Evolutionary conservation across 1,284 basidiomycete species (phyloP), one percentile per base, ranked within the genome.

Genomic region (Serendipita sp.): DNA sequence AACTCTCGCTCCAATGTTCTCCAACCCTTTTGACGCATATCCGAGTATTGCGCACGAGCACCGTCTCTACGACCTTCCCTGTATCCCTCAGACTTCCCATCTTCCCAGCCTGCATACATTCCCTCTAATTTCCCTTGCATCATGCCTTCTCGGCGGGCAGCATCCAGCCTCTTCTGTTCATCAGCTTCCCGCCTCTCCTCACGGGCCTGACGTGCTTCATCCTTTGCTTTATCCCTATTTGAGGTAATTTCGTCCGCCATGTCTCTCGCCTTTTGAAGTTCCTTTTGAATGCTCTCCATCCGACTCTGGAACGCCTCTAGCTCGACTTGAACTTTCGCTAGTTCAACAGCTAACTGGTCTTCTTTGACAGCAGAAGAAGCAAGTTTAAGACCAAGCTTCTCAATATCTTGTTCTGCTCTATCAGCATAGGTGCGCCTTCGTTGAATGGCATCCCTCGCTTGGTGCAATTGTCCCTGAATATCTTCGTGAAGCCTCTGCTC

Each of bases 21-120:
- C 53, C 53, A 58, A 22, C 32, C 22, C 53, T 58, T 58, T 17
- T 58, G 17, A 22, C 53, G 53, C 53, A 58, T 58, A 30, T 58
- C 22, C 53, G 17, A 12, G 26, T 58, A 35, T 58, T 58, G 53
- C n/a, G 15, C 32, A n/a, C 32, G 53, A 22, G 53, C 17, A 34
- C 53, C 53, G n/a, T 29, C 15, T 58, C 32, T 58, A 10, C 53
- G 22, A n/a, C 53, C 53, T 58, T 58, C 53, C n/a, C 30, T 58
- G 32, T 58, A 58, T 10, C 53, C 53, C 30, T 30, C 32, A 58
- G 10, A 1, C 30, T 58, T 58, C 2, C 53, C 53, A 58, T 58
- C 53, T 35, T 58, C 53, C 53, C 53, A 58, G 17, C 53, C 53
- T 2, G 30, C 8, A 58, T 58, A 58, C 53, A 58, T 58, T 4